Percentiles rank a stretch among this genome's conserved stretches.
phyloP scores from a whole-genome alignment of 768 basidiomycete species.

The Auricularia auricula-judae region DNA sequence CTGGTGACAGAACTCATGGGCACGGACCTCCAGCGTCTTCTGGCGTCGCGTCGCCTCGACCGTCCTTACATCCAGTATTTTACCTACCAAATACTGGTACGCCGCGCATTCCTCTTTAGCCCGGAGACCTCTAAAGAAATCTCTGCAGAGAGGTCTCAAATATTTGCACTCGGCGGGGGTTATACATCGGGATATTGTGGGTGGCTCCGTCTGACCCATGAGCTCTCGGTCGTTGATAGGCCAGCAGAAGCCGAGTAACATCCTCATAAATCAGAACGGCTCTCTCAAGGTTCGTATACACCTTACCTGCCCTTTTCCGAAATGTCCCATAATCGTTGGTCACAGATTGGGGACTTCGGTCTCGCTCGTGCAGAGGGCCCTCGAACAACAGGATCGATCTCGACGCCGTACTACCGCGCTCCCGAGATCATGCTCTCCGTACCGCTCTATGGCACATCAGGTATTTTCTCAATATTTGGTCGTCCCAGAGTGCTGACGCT shows the following conservation, averaged over 20 bases:
- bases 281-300: neutral
- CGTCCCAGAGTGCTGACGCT: too few relatives aligned
- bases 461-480: neutral
- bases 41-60: neutral
- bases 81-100: neutral
- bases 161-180: neutral
- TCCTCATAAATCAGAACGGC: neutral
- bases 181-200: neutral
- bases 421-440: conserved; percentile 37
- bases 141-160: neutral
- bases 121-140: neutral
- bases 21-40: neutral
- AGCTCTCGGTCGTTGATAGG: too few relatives aligned
- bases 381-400: conserved; percentile 24
- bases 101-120: neutral
- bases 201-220: neutral
- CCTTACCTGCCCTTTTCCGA: neutral
- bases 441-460: conserved; percentile 26
- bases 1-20: neutral
- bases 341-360: conserved; percentile 30
- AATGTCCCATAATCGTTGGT: too few relatives aligned
- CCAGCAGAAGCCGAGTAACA: neutral
- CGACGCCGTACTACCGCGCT: conserved; percentile 35
- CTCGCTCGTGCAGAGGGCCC: conserved; percentile 14
- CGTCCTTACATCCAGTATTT: conserved; percentile 1